Evolutionary conservation across 805 yeast genomes (phyloP).

Genomic region (Kodamaea restingae): DNA sequence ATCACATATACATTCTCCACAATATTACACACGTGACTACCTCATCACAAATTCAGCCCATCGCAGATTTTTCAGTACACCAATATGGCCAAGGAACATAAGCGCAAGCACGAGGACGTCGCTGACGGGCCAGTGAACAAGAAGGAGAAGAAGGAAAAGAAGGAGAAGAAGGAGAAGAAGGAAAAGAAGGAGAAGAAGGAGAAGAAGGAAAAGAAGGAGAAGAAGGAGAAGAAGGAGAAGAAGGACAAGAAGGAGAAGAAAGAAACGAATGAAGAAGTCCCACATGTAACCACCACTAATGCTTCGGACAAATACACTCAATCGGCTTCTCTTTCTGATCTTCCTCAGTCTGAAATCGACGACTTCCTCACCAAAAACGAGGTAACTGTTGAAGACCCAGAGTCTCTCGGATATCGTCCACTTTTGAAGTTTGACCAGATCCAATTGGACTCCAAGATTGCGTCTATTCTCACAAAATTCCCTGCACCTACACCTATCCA

Average conservation of each 20-base stretch:
- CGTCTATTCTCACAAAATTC: constrained; percentile 61
- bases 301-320: constrained; percentile 29
- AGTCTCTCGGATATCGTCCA: constrained; percentile 55
- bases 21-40: not conserved
- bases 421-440: constrained; percentile 64
- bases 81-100: constrained; percentile 20
- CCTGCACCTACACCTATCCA: constrained; percentile 95
- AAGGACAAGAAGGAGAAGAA: constrained; percentile 27
- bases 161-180: constrained; percentile 28
- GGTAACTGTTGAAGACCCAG: constrained; percentile 74
- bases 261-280: constrained; percentile 13
- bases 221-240: constrained; percentile 24
- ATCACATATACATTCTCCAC: too few species aligned
- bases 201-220: constrained; percentile 23
- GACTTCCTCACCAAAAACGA: constrained; percentile 66
- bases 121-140: constrained; percentile 25
- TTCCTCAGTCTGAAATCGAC: constrained; percentile 55
- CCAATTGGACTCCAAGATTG: constrained; percentile 48
- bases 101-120: constrained; percentile 24
- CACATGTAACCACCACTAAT: constrained; percentile 8
- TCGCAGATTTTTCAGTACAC: not conserved
- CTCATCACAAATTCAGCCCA: not conserved
- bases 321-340: constrained; percentile 33
- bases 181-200: constrained; percentile 33
- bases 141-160: constrained; percentile 34